These are phyloP conservation scores for Friedmanniomyces simplex DNA, from an alignment of 495 filamentous ascomycete genomes.

Conservation along the genomic window DNA sequence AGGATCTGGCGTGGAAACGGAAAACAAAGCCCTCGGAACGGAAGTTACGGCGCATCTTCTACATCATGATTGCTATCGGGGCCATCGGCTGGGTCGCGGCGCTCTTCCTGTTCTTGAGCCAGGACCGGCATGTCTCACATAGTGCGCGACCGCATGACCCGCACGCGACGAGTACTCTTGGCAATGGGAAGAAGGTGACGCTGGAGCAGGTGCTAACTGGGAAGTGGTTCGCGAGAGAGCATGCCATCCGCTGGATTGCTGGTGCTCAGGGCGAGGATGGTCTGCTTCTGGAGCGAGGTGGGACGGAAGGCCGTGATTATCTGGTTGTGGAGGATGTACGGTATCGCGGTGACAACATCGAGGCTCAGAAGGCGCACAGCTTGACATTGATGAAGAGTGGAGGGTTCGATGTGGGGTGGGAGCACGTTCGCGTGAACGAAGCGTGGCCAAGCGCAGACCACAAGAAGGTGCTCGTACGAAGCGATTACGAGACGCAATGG, in stretches of 20 bases:
- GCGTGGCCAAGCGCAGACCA: conserved; percentile 74
- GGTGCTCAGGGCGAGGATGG: conserved; percentile 81
- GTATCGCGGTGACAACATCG: conserved; percentile 36
- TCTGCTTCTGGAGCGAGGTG: conserved; percentile 58
- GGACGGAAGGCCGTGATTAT: conserved; percentile 50
- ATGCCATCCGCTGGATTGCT: conserved; percentile 78
- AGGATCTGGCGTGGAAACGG: conserved; percentile 26
- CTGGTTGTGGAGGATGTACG: conserved; percentile 83
- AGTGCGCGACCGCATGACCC: conserved; percentile 51
- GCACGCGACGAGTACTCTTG: conserved; percentile 49
- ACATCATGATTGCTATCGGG: conserved; percentile 55
- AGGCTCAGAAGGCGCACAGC: conserved; percentile 31
- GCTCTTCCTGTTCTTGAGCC: conserved; percentile 59
- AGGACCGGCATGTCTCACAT: conserved; percentile 51
- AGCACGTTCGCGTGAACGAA: conserved; percentile 41
- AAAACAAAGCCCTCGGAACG: conserved; percentile 43
- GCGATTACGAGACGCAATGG: conserved; percentile 65
- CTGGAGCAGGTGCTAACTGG: conserved; percentile 69
- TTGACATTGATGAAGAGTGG: conserved; percentile 64
- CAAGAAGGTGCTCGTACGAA: conserved; percentile 71
- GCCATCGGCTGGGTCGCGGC: conserved; percentile 72
- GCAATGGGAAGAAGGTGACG: conserved; percentile 67
- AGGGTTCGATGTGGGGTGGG: conserved; percentile 47
- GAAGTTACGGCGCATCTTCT: conserved; percentile 53
- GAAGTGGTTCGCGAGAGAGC: conserved; percentile 55